These are phyloP conservation scores for Artemisia tridentata DNA, from an alignment of 129 eudicot species.

Conservation along the genomic window DNA sequence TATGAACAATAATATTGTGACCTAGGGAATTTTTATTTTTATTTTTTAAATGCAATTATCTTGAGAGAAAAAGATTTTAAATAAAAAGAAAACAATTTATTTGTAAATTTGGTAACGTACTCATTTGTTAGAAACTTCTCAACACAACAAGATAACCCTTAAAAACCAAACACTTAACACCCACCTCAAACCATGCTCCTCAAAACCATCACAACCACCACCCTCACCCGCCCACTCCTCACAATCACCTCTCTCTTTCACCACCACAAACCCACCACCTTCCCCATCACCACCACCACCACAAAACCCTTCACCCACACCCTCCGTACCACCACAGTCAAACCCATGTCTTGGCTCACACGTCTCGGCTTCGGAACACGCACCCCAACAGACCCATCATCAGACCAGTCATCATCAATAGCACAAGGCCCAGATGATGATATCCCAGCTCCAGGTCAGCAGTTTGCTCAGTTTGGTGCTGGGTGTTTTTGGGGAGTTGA, in stretches of 20 bases:
- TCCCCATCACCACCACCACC: slow-evolving; percentile 20
- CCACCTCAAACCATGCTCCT: slow-evolving; percentile 38
- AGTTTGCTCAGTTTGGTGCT: slow-evolving; percentile 83
- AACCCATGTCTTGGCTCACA: slow-evolving; percentile 58
- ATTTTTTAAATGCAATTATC: not conserved
- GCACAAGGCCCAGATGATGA: slow-evolving; percentile 81
- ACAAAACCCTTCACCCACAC: slow-evolving; percentile 18
- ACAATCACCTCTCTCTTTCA: slow-evolving; percentile 30
- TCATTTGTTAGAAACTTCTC: slow-evolving; percentile 27
- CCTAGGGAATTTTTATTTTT: not conserved
- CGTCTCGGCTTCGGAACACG: slow-evolving; percentile 60
- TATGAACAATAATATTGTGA: too few species aligned
- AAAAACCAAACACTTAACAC: slow-evolving; percentile 27
- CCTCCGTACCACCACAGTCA: slow-evolving; percentile 41
- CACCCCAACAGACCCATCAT: slow-evolving; percentile 35
- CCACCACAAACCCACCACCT: slow-evolving; percentile 24
- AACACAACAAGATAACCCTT: slow-evolving; percentile 5
- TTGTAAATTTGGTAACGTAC: not conserved
- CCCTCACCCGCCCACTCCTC: slow-evolving; percentile 34
- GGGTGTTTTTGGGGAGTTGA: slow-evolving; percentile 96
- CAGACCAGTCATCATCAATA: slow-evolving; percentile 45
- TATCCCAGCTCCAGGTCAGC: slow-evolving; percentile 66
- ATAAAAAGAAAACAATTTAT: too few species aligned
- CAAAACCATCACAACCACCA: slow-evolving; percentile 18
- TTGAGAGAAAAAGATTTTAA: not conserved